Percentiles rank a stretch among this genome's conserved stretches.
These are phyloP conservation scores for Blastomyces percursus DNA, from an alignment of 2,329 filamentous ascomycete genomes.

Conservation along the genomic window DNA sequence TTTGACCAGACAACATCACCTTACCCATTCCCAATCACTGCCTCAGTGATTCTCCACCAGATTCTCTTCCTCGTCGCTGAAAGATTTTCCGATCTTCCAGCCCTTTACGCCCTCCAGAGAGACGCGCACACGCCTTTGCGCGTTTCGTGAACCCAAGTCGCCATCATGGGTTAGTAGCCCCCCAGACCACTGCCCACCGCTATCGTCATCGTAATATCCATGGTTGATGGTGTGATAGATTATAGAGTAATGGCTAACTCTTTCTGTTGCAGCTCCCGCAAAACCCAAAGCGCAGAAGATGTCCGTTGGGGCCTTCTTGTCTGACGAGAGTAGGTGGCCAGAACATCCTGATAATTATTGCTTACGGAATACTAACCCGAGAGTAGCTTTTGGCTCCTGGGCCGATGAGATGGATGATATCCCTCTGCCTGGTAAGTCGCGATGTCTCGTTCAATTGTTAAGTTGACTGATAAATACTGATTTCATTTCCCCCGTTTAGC, in stretches of 20 bases:
- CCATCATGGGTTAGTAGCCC: slow-evolving; percentile 48
- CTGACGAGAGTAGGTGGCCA: slow-evolving; percentile 65
- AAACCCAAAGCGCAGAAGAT: slow-evolving; percentile 95
- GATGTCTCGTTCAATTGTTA: slow-evolving; percentile 9
- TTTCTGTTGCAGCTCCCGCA: slow-evolving; percentile 59
- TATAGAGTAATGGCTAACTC: slow-evolving; percentile 11
- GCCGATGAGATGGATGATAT: slow-evolving; percentile 96
- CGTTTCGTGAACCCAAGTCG: slow-evolving; percentile 32
- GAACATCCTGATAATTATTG: slow-evolving; percentile 9
- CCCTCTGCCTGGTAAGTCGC: slow-evolving; percentile 57
- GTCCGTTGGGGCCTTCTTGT: slow-evolving; percentile 92
- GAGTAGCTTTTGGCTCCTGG: slow-evolving; percentile 73
- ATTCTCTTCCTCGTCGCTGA: slow-evolving; percentile 14
- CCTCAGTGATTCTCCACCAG: slow-evolving; percentile 16
- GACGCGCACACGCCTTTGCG: slow-evolving; percentile 32
- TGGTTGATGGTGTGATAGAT: background rate
- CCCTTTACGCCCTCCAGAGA: slow-evolving; percentile 22
- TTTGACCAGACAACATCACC: slow-evolving; percentile 1
- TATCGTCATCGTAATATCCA: background rate
- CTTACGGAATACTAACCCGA: slow-evolving; percentile 19
- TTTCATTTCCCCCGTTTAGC: slow-evolving; percentile 8
- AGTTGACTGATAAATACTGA: slow-evolving; percentile 15
- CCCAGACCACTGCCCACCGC: slow-evolving; percentile 8
- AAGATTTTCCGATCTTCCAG: slow-evolving; percentile 18
- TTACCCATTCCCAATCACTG: slow-evolving; percentile 11